Percentiles rank a stretch among this genome's conserved stretches.
Conservation (phyloP, 345 rosid genomes). For the Citrus australasica region DNA sequence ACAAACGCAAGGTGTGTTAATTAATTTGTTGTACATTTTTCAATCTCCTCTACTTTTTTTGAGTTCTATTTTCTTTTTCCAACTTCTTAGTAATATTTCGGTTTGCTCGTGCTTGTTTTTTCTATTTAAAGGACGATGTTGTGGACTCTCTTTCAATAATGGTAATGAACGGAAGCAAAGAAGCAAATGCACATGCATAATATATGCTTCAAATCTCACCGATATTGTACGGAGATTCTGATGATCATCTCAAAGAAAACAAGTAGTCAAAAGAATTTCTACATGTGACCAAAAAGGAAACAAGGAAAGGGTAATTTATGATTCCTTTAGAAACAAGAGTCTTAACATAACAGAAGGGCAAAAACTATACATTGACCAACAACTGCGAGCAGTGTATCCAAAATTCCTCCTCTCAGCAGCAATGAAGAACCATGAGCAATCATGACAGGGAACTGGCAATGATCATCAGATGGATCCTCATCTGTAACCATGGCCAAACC, state of each 20-base stretch:
- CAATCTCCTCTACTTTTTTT: not conserved
- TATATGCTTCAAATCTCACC: not conserved
- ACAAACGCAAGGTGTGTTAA: too few species aligned
- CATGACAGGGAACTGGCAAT: conserved; percentile 70
- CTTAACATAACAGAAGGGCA: conserved; percentile 13
- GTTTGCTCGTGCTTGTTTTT: not conserved
- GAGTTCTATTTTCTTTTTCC: too few species aligned
- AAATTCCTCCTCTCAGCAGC: conserved; percentile 12
- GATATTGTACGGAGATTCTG: not conserved
- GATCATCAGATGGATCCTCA: conserved; percentile 57
- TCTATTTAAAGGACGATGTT: not conserved
- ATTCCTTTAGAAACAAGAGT: not conserved
- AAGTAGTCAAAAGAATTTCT: too few species aligned
- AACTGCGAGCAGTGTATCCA: conserved; percentile 8
- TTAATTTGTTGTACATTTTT: too few species aligned
- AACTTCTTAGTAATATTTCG: not conserved
- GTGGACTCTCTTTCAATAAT: not conserved
- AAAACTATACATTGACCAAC: conserved; percentile 14
- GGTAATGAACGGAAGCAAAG: not conserved
- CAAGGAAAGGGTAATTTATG: not conserved
- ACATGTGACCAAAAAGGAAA: not conserved
- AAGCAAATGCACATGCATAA: not conserved
- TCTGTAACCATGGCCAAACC: conserved; percentile 52
- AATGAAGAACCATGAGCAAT: conserved; percentile 33
- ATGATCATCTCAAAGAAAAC: not conserved